These are phyloP conservation scores for Pecoramyces ruminantium DNA, from an alignment of 192 early-diverging fungal genomes.

Conservation along the genomic window DNA sequence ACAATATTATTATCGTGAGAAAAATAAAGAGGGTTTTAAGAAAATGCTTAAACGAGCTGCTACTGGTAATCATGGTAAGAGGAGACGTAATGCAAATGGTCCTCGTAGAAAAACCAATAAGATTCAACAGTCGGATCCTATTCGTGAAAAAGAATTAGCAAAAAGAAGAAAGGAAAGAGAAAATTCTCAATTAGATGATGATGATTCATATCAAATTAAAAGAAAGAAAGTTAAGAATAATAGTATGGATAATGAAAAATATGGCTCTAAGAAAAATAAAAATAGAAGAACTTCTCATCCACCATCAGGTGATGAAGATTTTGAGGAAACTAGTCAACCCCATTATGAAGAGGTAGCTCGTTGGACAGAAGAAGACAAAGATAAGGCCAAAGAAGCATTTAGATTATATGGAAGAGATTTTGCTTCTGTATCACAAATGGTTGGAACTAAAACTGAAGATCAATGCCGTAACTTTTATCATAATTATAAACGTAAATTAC, in stretches of 20 bases:
- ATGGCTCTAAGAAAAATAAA: neutral
- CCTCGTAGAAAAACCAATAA: neutral
- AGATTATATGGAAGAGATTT: conserved; percentile 53
- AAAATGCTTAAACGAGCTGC: conserved; percentile 18
- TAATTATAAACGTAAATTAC: conserved; percentile 47
- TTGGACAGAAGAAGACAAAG: conserved; percentile 44
- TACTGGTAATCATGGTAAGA: conserved; percentile 20
- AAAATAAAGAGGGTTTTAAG: conserved; percentile 55
- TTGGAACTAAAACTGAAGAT: conserved; percentile 58
- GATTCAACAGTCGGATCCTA: neutral
- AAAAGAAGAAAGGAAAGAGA: conserved; percentile 13
- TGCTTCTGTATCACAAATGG: conserved; percentile 41
- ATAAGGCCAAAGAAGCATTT: conserved; percentile 39
- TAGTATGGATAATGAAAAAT: conserved; percentile 3
- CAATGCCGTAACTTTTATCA: conserved; percentile 67
- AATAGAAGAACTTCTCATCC: neutral
- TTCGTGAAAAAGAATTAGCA: neutral
- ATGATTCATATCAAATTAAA: neutral
- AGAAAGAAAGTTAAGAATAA: conserved; percentile 3
- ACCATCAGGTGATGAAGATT: neutral
- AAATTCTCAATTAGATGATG: conserved; percentile 14
- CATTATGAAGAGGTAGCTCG: conserved; percentile 10
- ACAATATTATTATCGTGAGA: conserved; percentile 60
- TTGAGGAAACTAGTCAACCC: conserved; percentile 1
- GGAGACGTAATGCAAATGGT: conserved; percentile 2